phyloP scores from a whole-genome alignment of 2,329 filamentous ascomycete species.

The Dactylella cylindrospora region DNA sequence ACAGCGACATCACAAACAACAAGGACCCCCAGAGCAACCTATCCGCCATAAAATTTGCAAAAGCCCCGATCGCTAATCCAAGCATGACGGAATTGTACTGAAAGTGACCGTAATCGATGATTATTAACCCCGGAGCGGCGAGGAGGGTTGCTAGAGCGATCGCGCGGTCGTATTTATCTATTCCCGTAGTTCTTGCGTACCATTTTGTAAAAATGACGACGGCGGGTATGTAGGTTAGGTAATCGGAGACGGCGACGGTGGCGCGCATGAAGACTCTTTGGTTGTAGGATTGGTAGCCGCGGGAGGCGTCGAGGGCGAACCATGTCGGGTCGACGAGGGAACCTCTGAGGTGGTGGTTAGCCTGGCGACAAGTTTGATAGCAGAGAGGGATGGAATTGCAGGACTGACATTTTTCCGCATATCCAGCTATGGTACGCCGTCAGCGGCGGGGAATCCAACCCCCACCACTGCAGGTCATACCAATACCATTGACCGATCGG shows the following conservation, averaged over 20 bases:
- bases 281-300: conserved; percentile 73
- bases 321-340: conserved; percentile 74
- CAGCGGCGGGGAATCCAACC: conserved; percentile 92
- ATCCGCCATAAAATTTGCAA: conserved; percentile 85
- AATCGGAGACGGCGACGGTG: conserved; percentile 87
- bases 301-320: conserved; percentile 83
- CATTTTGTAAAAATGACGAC: conserved; percentile 80
- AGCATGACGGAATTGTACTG: conserved; percentile 99
- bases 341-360: conserved; percentile 57
- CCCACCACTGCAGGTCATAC: conserved; percentile 96
- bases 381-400: conserved; percentile 9
- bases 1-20: conserved; percentile 90
- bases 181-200: conserved; percentile 72
- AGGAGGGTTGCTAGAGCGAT: conserved; percentile 86
- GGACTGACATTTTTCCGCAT: conserved; percentile 73
- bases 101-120: conserved; percentile 94
- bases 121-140: conserved; percentile 84
- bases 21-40: conserved; percentile 84
- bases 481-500: conserved; percentile 97
- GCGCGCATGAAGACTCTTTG: conserved; percentile 96
- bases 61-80: conserved; percentile 78
- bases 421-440: conserved; percentile 98
- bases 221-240: conserved; percentile 83
- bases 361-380: neutral
- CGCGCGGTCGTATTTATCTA: conserved; percentile 61